A percentile compares a stretch with the other conserved stretches of the same genome.
These are phyloP conservation scores for Crotalaria pallida DNA, from an alignment of 306 rosid genomes.

Conservation along the genomic window DNA sequence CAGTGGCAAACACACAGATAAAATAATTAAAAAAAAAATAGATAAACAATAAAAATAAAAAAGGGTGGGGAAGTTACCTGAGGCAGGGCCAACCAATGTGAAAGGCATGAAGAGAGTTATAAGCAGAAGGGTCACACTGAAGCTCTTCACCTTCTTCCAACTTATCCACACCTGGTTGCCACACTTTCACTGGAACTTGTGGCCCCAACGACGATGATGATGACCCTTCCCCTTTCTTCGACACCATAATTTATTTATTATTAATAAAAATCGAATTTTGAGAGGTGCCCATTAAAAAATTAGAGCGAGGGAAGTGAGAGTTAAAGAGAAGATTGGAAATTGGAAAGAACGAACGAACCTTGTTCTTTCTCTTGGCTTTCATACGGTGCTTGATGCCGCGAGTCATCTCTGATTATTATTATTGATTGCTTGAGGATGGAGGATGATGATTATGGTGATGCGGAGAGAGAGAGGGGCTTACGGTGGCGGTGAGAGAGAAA, in stretches of 20 bases:
- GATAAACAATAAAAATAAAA: too few species aligned
- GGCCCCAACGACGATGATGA: slow-evolving; percentile 58
- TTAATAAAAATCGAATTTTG: neutral
- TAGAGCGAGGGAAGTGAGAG: neutral
- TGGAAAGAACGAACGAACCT: slow-evolving; percentile 31
- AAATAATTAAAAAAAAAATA: neutral
- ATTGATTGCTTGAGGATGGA: neutral
- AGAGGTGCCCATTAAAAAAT: neutral
- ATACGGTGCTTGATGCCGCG: slow-evolving; percentile 65
- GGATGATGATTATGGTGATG: neutral
- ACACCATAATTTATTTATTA: slow-evolving; percentile 32
- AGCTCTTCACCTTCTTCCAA: slow-evolving; percentile 98
- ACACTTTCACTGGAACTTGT: slow-evolving; percentile 61
- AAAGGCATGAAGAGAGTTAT: slow-evolving; percentile 87
- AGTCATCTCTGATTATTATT: slow-evolving; percentile 34
- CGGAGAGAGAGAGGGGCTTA: too few species aligned
- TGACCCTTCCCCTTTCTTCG: slow-evolving; percentile 57
- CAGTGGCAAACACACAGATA: neutral
- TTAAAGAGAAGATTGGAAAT: neutral
- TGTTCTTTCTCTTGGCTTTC: slow-evolving; percentile 72
- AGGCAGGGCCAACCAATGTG: slow-evolving; percentile 91
- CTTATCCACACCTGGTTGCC: slow-evolving; percentile 97
- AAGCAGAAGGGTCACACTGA: slow-evolving; percentile 88
- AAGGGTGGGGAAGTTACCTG: slow-evolving; percentile 37
- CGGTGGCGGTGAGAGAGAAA: too few species aligned